Percentiles rank a stretch among this genome's conserved stretches.
Evolutionary conservation across 768 basidiomycete species (phyloP).

Genomic region (Dentipellis sp.): DNA sequence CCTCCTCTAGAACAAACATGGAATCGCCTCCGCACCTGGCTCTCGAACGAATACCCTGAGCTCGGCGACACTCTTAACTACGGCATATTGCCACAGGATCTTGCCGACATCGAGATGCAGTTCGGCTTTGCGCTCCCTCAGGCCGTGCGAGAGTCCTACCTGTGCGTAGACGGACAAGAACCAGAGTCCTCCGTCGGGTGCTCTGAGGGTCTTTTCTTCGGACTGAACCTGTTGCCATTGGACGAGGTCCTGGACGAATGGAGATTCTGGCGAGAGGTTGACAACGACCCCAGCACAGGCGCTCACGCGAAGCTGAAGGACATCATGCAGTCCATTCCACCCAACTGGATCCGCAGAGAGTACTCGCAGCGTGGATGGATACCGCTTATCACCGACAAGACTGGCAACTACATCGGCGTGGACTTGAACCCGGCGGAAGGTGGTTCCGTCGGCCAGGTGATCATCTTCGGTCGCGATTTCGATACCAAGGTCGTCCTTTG

Average conservation of each 20-base stretch:
- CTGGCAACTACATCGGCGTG: slow-evolving; percentile 93
- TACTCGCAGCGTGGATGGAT: slow-evolving; percentile 97
- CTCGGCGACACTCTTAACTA: slow-evolving; percentile 93
- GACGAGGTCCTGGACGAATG: slow-evolving; percentile 95
- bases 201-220: slow-evolving; percentile 89
- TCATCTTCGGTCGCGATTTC: slow-evolving; percentile 98
- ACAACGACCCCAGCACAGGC: slow-evolving; percentile 79
- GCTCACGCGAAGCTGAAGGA: slow-evolving; percentile 63
- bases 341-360: slow-evolving; percentile 77
- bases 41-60: slow-evolving; percentile 83
- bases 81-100: slow-evolving; percentile 72
- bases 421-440: slow-evolving; percentile 81
- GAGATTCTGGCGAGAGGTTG: slow-evolving; percentile 93
- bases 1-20: slow-evolving; percentile 81
- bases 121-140: slow-evolving; percentile 79
- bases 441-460: slow-evolving; percentile 84
- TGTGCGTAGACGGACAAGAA: slow-evolving; percentile 88
- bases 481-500: slow-evolving; percentile 96
- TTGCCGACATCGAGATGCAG: slow-evolving; percentile 74
- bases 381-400: slow-evolving; percentile 87
- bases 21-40: slow-evolving; percentile 76
- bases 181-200: slow-evolving; percentile 82
- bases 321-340: slow-evolving; percentile 83
- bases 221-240: slow-evolving; percentile 84
- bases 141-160: slow-evolving; percentile 86